Conservation (phyloP, 108 stramenopile species). For the Nitzschia palea region DNA sequence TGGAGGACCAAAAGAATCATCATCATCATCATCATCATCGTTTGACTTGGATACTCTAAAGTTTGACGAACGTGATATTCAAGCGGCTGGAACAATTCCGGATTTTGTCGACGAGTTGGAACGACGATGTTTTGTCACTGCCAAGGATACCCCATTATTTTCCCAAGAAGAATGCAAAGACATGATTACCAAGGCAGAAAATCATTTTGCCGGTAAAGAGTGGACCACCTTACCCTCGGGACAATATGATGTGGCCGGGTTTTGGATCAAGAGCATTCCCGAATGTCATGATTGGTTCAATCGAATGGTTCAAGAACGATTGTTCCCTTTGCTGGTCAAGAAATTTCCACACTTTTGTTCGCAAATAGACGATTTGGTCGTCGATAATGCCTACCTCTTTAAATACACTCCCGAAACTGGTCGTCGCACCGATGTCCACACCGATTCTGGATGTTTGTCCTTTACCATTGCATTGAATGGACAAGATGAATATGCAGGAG, state of each 20-base stretch:
- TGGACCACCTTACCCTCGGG: slow-evolving; percentile 42
- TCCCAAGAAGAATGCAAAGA: slow-evolving; percentile 43
- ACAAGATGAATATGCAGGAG: slow-evolving; percentile 45
- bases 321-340: slow-evolving; percentile 50
- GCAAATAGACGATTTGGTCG: slow-evolving; percentile 29
- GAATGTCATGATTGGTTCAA: slow-evolving; percentile 52
- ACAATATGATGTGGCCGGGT: slow-evolving; percentile 53
- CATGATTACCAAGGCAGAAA: slow-evolving; percentile 40
- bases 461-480: slow-evolving; percentile 53
- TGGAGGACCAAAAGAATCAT: slow-evolving; percentile 1
- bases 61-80: slow-evolving; percentile 13
- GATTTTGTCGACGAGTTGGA: slow-evolving; percentile 47
- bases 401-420: slow-evolving; percentile 55
- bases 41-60: background rate
- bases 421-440: slow-evolving; percentile 56
- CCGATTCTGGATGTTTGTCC: slow-evolving; percentile 52
- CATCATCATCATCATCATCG: background rate
- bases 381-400: slow-evolving; percentile 56
- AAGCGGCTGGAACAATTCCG: slow-evolving; percentile 30
- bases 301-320: slow-evolving; percentile 24
- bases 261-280: slow-evolving; percentile 55
- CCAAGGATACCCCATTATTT: slow-evolving; percentile 39
- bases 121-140: slow-evolving; percentile 34
- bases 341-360: slow-evolving; percentile 44
- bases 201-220: slow-evolving; percentile 33